phyloP scores from a whole-genome alignment of 2,329 filamentous ascomycete genomes.

The Arthroderma uncinatum region DNA sequence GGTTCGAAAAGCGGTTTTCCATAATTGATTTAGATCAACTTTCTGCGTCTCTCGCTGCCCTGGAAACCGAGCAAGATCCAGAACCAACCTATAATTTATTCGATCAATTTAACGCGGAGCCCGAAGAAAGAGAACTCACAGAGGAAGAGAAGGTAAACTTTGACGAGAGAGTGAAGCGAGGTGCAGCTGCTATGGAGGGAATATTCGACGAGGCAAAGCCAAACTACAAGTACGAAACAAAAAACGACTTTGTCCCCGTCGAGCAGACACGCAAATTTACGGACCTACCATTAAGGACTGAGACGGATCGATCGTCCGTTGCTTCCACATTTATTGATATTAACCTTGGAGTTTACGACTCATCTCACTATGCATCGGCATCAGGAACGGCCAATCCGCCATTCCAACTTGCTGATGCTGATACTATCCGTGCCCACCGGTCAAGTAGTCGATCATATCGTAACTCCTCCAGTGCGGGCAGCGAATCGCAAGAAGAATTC shows the following conservation, averaged over 20 bases:
- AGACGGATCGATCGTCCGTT: conserved; percentile 38
- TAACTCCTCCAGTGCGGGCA: conserved; percentile 26
- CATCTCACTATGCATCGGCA: conserved; percentile 41
- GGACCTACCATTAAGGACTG: conserved; percentile 43
- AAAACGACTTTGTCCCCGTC: conserved; percentile 39
- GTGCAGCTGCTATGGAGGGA: conserved; percentile 45
- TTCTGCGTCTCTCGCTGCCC: conserved; percentile 36
- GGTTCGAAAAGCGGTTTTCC: conserved; percentile 45
- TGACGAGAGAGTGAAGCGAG: conserved; percentile 47
- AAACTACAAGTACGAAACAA: conserved; percentile 48
- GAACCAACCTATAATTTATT: conserved; percentile 16
- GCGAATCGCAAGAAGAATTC: conserved; percentile 22
- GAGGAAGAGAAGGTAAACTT: conserved; percentile 42
- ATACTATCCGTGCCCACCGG: conserved; percentile 47
- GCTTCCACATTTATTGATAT: conserved; percentile 44
- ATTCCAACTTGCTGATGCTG: conserved; percentile 41
- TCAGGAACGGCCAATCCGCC: conserved; percentile 40
- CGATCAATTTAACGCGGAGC: conserved; percentile 19
- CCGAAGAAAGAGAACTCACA: conserved; percentile 26
- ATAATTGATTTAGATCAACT: conserved; percentile 38
- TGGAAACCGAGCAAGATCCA: conserved; percentile 24
- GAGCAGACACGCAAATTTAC: conserved; percentile 36
- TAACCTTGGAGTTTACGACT: conserved; percentile 44
- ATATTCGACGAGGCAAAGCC: conserved; percentile 46
- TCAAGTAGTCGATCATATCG: conserved; percentile 37